Conservation (phyloP, 345 rosid species). For the Iberis pinnata region DNA sequence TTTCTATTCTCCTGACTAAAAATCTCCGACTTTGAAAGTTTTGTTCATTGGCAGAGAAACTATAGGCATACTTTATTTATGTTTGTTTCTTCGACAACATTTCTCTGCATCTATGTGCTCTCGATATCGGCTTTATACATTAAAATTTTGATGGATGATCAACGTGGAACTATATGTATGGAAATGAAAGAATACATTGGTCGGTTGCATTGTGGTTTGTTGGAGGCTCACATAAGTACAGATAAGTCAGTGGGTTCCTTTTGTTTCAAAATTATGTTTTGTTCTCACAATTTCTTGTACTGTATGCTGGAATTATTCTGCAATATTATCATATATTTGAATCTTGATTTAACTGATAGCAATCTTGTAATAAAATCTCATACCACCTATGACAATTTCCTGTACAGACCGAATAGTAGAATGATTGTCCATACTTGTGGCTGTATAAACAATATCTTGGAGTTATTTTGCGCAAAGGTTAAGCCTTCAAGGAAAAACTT, state of each 20-base stretch:
- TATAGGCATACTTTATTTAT: slow-evolving; percentile 93
- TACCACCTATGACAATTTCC: slow-evolving; percentile 96
- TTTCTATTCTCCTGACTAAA: too few relatives aligned
- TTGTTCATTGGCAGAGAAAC: slow-evolving; percentile 66
- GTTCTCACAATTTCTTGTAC: not conserved
- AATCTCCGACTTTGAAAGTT: slow-evolving; percentile 5
- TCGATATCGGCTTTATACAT: slow-evolving; percentile 76
- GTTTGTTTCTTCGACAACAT: slow-evolving; percentile 87
- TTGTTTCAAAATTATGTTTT: not conserved
- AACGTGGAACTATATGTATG: slow-evolving; percentile 67
- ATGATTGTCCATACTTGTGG: slow-evolving; percentile 55
- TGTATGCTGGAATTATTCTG: not conserved
- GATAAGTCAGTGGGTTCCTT: slow-evolving; percentile 58
- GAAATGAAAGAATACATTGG: slow-evolving; percentile 77
- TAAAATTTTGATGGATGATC: slow-evolving; percentile 72
- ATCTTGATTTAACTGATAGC: not conserved
- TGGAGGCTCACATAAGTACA: slow-evolving; percentile 87
- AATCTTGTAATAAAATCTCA: slow-evolving; percentile 27
- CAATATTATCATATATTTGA: slow-evolving; percentile 8
- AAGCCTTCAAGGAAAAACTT: slow-evolving; percentile 82
- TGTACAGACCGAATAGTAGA: slow-evolving; percentile 76
- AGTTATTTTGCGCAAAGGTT: slow-evolving; percentile 71
- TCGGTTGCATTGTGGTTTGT: slow-evolving; percentile 93
- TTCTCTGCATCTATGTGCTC: slow-evolving; percentile 92
- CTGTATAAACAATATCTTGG: slow-evolving; percentile 61